Conservation (phyloP, 257 asterid species). For the Nicotiana noctiflora region DNA sequence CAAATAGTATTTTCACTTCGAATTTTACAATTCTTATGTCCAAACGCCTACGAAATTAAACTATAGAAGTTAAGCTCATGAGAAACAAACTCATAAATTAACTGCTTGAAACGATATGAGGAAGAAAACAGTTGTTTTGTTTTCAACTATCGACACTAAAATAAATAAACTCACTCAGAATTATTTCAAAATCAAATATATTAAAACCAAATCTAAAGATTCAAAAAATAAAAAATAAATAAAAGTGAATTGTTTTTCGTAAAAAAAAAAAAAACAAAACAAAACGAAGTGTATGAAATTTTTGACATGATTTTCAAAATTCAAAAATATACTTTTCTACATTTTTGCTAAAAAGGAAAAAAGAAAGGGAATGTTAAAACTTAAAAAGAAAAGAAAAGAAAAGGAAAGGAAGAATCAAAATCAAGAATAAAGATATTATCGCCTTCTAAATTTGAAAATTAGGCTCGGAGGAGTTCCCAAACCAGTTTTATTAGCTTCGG, state of each 20-base stretch:
- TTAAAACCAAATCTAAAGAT: neutral
- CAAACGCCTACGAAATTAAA: too few relatives aligned
- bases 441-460: slow-evolving; percentile 3
- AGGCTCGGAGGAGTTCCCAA: neutral
- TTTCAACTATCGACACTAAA: neutral
- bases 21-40: too few relatives aligned
- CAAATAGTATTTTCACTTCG: too few relatives aligned
- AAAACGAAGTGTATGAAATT: neutral
- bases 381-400: neutral
- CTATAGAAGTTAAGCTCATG: neutral
- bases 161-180: too few relatives aligned
- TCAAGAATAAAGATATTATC: neutral
- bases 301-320: neutral
- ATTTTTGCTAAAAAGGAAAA: neutral
- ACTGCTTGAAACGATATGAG: neutral
- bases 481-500: slow-evolving; percentile 21
- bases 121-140: neutral
- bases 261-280: neutral
- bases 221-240: too few relatives aligned
- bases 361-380: neutral
- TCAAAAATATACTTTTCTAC: neutral
- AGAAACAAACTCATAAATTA: neutral
- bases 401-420: neutral
- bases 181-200: neutral
- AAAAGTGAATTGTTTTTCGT: too few relatives aligned